These are phyloP conservation scores for Trametes elegans DNA, from an alignment of 768 basidiomycete genomes.

Conservation along the genomic window DNA sequence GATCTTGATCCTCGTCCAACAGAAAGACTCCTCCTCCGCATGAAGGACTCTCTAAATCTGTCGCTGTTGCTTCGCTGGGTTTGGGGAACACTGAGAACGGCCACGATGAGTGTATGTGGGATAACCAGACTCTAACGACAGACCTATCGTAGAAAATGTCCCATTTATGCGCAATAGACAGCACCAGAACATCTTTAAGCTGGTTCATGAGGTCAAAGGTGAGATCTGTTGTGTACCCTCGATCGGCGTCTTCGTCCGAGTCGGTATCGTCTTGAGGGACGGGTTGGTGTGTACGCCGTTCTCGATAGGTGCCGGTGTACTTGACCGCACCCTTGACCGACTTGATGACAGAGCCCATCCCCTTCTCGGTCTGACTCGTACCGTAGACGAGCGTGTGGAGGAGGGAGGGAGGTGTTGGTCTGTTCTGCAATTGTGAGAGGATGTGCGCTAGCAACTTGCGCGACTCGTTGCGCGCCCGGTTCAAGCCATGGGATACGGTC, in stretches of 20 bases:
- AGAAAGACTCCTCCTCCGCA: constrained; percentile 9
- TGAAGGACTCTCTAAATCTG: constrained; percentile 13
- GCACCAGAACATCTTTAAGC: constrained; percentile 56
- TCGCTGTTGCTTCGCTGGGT: constrained; percentile 17
- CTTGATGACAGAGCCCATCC: constrained; percentile 18
- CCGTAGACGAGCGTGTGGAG: constrained; percentile 35
- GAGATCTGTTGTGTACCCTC: constrained; percentile 58
- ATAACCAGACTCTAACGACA: no score
- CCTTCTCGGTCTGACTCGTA: constrained; percentile 12
- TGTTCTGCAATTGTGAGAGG: constrained; percentile 57
- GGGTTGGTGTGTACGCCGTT: constrained; percentile 18
- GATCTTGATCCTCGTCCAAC: constrained; percentile 30
- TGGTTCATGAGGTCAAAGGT: constrained; percentile 64
- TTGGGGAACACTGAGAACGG: constrained; percentile 4
- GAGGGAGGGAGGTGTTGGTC: constrained; percentile 52
- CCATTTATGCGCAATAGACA: constrained; percentile 58
- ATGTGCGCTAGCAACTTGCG: constrained; percentile 68
- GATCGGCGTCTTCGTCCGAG: constrained; percentile 28
- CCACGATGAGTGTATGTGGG: no score
- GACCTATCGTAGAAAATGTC: constrained; percentile 60
- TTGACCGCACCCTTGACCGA: constrained; percentile 24
- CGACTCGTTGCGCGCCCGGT: constrained; percentile 55
- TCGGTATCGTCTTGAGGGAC: constrained; percentile 42
- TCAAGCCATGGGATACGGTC: constrained; percentile 26
- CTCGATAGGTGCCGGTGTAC: constrained; percentile 24